These are phyloP conservation scores for Penicillium olsonii DNA, from an alignment of 2,329 filamentous ascomycete genomes.

Conservation along the genomic window DNA sequence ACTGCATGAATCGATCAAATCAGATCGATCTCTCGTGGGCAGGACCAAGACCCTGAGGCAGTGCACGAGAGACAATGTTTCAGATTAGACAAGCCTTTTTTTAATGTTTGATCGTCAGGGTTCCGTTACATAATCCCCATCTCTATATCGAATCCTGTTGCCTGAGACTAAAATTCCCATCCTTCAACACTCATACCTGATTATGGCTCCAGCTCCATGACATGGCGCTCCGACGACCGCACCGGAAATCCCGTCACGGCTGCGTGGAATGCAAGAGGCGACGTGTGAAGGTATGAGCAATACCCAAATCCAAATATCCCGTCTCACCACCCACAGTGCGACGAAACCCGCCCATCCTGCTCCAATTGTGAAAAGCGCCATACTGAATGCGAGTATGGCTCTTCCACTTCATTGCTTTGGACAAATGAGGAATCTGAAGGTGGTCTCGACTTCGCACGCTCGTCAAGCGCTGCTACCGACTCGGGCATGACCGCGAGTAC, in stretches of 20 bases:
- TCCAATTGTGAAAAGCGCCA: conserved; percentile 36
- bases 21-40: background rate
- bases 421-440: conserved; percentile 27
- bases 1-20: background rate
- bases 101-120: conserved; percentile 28
- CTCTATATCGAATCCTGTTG: conserved; percentile 23
- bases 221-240: conserved; percentile 38
- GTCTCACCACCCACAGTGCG: conserved; percentile 27
- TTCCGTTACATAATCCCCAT: conserved; percentile 17
- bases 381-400: conserved; percentile 36
- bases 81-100: conserved; percentile 23
- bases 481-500: conserved; percentile 1
- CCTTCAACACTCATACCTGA: background rate
- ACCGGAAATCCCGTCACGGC: conserved; percentile 39
- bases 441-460: conserved; percentile 13
- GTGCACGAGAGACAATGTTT: conserved; percentile 25
- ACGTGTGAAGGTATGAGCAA: conserved; percentile 34
- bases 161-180: conserved; percentile 14
- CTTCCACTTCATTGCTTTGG: conserved; percentile 33
- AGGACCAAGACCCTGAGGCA: conserved; percentile 11
- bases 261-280: conserved; percentile 38
- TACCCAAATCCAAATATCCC: background rate
- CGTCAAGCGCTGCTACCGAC: conserved; percentile 7
- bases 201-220: conserved; percentile 16
- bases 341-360: conserved; percentile 34